Base-by-base conservation (phyloP, 2,329 filamentous ascomycete genomes). In the Hypoxylon sp. region DNA sequence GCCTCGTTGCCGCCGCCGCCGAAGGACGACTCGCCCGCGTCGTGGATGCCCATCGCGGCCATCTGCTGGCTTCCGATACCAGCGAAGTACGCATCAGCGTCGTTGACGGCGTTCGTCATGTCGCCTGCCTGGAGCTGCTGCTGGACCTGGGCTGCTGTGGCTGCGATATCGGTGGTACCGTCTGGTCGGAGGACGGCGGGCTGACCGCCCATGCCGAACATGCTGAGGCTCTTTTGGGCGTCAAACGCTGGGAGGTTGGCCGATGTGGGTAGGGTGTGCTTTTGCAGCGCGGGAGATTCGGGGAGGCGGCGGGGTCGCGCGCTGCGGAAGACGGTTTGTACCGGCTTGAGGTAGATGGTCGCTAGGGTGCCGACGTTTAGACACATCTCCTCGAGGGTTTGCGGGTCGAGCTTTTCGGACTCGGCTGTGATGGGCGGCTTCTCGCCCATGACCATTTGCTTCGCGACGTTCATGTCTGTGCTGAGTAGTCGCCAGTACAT, bases 401-500 rank as follows among this genome's bases (percentile, higher is more conserved):
- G 80, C 0, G 92, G 87, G 68, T 99, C 94, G 2, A 99, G 82
- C 61, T 93, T 93, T 74, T 99, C 94, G 19, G 90, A 92, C 72
- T 99, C 94, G 23, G 94, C 93, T 1, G 92, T 96, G 71, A 99
- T 97, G 5, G 93, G 83, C 5, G 94, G 94, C 70, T 99, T 99
- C 62, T 96, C 89, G 52, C 94, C 93, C 93, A 99, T 97, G 60
- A 99, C 92, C 41, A 99, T 84, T 56, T 86, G 78, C 68, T 89
- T 94, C 2, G 94, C 94, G 0, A 88, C 84, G 38, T 87, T 86
- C 62, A 96, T 93, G 69, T 97, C 92, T 0, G 91, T 95, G 1
- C 91, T 96, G 1, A 99, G 80, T 9, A 99, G 81, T 3, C 94
- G 90, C 94, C 94, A 99, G 78, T 99, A 99, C 92, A 99, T 97